These are phyloP conservation scores for Neocallimastix lanati DNA, from an alignment of 192 early-diverging fungal species.

Conservation along the genomic window DNA sequence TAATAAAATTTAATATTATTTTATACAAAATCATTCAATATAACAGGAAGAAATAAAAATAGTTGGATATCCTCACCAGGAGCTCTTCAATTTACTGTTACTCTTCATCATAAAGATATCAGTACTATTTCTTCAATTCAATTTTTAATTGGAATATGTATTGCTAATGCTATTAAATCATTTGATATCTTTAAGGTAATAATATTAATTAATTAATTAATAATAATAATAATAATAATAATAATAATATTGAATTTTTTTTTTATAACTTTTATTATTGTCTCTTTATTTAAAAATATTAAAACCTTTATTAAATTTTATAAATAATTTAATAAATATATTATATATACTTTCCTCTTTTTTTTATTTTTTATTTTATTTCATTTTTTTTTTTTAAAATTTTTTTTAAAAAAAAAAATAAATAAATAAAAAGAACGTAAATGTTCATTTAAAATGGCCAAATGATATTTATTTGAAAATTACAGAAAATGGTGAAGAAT, in stretches of 20 bases:
- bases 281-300: too few relatives aligned
- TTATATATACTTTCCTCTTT: too few relatives aligned
- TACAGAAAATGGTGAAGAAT: neutral
- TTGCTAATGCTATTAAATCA: neutral
- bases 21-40: too few relatives aligned
- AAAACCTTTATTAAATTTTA: too few relatives aligned
- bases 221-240: too few relatives aligned
- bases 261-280: too few relatives aligned
- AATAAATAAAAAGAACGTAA: too few relatives aligned
- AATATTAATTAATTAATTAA: neutral
- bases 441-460: neutral
- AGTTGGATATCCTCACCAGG: neutral
- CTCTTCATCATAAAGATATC: neutral
- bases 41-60: neutral
- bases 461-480: neutral
- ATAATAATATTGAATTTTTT: too few relatives aligned
- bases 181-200: neutral
- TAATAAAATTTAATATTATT: too few relatives aligned
- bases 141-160: neutral
- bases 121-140: neutral
- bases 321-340: too few relatives aligned
- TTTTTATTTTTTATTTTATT: too few relatives aligned
- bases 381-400: neutral
- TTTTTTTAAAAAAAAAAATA: too few relatives aligned
- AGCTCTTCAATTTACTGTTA: neutral